Evolutionary conservation across 176 grass and related monocot species (phyloP).

Genomic region (Poa annua): DNA sequence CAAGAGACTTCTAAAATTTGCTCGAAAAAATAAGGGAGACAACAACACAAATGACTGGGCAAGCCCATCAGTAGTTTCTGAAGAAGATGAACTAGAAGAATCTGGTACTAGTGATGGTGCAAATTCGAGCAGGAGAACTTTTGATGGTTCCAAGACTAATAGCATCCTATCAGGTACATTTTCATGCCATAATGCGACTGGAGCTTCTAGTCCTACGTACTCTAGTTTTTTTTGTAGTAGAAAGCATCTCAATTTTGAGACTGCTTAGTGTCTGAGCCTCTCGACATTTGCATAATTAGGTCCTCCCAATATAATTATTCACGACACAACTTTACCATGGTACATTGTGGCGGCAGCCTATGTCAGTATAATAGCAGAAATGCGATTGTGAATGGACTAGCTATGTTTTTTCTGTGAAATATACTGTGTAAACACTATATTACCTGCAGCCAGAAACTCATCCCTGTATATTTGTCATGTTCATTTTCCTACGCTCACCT

Average conservation of each 20-base stretch:
- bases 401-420: neutral
- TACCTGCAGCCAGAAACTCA: neutral
- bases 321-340: neutral
- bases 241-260: neutral
- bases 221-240: neutral
- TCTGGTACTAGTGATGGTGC: slow-evolving; percentile 59
- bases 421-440: neutral
- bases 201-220: neutral
- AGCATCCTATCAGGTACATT: slow-evolving; percentile 77
- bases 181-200: neutral
- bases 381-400: neutral
- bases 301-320: slow-evolving; percentile 3
- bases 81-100: slow-evolving; percentile 95
- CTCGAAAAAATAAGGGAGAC: slow-evolving; percentile 95
- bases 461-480: neutral
- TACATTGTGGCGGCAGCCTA: neutral
- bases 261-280: neutral
- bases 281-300: neutral
- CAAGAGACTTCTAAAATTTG: slow-evolving; percentile 98
- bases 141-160: slow-evolving; percentile 62
- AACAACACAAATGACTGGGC: slow-evolving; percentile 64
- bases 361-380: neutral
- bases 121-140: slow-evolving; percentile 67
- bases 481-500: slow-evolving; percentile 8
- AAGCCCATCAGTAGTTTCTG: slow-evolving; percentile 80